Base-by-base conservation (phyloP, 352 stramenopile species). In the Globisporangium takayamanum region DNA sequence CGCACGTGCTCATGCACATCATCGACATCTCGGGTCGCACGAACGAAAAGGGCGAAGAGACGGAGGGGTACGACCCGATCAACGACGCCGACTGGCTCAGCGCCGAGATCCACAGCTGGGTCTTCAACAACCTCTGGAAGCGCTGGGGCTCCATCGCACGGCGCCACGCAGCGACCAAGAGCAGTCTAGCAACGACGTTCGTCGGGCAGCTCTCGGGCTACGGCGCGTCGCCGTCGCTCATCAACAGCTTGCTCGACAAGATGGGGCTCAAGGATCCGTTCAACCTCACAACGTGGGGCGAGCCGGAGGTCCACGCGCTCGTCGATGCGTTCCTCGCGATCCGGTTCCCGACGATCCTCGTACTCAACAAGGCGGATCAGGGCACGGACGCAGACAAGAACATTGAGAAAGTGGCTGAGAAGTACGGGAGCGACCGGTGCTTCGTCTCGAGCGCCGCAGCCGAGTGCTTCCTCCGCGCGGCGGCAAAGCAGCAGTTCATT, bases 1-100 rank as follows among this genome's bases (percentile, higher is more conserved):
- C 87, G 7, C 76, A 95, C 53, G 87, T 96, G 54, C 76, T 96
- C 25, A 87, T 96, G 76, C 87, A 96, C 67, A 95, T 96, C 65
- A 88, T 96, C 41, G 87, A 96, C 63, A 84, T 94, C 45, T 94
- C 82, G 14, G 87, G 87, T 5, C 78, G 80, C 42, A 96, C 87
- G 10, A 96, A 96, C 69, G 87, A 96, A 60, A 96, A 96, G 68
- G 87, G 87, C 51, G 86, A 90, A 52, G 78, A 90, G 53, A 95
- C 84, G 0, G 70, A 86, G 16, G 87, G 86, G 16, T 96, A 96
- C 69, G 79, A 96, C 60, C 87, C 87, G 22, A 91, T 92, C 48
- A 88, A 96, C 51, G 87, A 96, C 53, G 86, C 86, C 39, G 81
- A 95, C 61, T 96, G 87, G 87, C 69, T 96, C 15, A 73, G 80